Evolutionary conservation across 116 monocot genomes (phyloP).

Genomic region (Papilionanthe hybrid): DNA sequence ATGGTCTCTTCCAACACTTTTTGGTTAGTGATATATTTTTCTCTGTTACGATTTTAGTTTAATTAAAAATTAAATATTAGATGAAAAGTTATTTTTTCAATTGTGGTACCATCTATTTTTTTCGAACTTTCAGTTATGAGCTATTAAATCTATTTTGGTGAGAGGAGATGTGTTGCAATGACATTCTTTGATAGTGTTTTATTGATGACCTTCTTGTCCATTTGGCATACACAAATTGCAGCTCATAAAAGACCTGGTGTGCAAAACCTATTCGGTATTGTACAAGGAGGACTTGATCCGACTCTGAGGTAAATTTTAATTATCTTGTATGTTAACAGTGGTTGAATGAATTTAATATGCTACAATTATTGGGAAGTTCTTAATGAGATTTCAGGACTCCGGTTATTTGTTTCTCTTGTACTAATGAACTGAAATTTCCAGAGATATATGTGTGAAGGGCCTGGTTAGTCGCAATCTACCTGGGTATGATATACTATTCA

Average conservation of each 20-base stretch:
- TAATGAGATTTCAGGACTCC: background rate
- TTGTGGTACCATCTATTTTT: background rate
- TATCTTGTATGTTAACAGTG: background rate
- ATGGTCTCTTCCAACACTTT: conserved; percentile 6
- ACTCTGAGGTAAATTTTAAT: conserved; percentile 65
- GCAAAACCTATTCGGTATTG: conserved; percentile 97
- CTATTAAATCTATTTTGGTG: background rate
- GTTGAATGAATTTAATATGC: background rate
- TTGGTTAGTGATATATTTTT: conserved; percentile 1
- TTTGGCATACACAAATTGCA: conserved; percentile 31
- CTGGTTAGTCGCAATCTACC: conserved; percentile 91
- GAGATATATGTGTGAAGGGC: conserved; percentile 94
- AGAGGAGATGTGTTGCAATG: background rate
- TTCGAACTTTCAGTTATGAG: background rate
- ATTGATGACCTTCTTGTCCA: background rate
- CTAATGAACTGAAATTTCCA: conserved; percentile 33
- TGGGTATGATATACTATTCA: conserved; percentile 49
- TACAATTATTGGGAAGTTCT: conserved; percentile 1
- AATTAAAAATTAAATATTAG: background rate
- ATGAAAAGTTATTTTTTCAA: conserved; percentile 1
- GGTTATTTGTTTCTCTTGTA: conserved; percentile 4
- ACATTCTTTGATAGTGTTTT: conserved; percentile 4
- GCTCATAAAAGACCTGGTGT: conserved; percentile 85
- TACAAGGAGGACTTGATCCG: conserved; percentile 98
- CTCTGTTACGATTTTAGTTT: background rate